Evolutionary conservation across 805 yeast genomes (phyloP), one percentile per base, ranked within the genome.

Genomic region (Helenozyma rhizophorensis): DNA sequence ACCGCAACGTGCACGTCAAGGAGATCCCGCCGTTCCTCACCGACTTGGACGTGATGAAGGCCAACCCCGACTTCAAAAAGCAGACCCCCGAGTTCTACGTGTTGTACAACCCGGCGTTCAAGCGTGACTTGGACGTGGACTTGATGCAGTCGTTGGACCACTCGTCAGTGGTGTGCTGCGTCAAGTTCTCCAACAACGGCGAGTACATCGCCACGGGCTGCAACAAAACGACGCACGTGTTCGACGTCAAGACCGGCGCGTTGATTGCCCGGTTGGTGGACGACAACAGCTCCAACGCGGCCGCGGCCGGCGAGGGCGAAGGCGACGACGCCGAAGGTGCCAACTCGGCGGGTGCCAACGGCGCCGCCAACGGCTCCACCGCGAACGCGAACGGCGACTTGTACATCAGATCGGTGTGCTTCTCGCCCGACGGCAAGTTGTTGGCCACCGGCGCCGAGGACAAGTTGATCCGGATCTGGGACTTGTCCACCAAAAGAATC

Each of bases 161-260:
- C 65, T 75, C 88, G 11, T 83, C 95, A 2, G 97, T 90, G 27
- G 97, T 90, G 31, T 93, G 97, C 68, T 90, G 97, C 62, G 97
- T 90, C 37, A 74, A 95, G 41, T 90, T 93, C 68, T 80, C 89
- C 37, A 78, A 78, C 44, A 95, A 87, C 57, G 97, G 97, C 42
- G 83, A 84, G 62, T 85, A 76, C 54, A 70, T 90, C 47, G 98
- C 97, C 16, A 90, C 97, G 11, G 98, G 98, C 30, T 89, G 97
- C 68, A 93, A 90, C 67, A 86, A 88, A 56, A 77, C 94, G 26
- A 93, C 97, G 3, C 96, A 89, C 61, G 96, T 90, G 37, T 90
- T 82, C 62, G 83, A 84, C 46, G 97, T 89, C 31, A 83, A 82
- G 51, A 83, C 95, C 14, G 97, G 98, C 48, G 89, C 84, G 51